These are phyloP conservation scores for Diaporthe citrichinensis DNA, from an alignment of 2,329 filamentous ascomycete genomes.

Conservation along the genomic window DNA sequence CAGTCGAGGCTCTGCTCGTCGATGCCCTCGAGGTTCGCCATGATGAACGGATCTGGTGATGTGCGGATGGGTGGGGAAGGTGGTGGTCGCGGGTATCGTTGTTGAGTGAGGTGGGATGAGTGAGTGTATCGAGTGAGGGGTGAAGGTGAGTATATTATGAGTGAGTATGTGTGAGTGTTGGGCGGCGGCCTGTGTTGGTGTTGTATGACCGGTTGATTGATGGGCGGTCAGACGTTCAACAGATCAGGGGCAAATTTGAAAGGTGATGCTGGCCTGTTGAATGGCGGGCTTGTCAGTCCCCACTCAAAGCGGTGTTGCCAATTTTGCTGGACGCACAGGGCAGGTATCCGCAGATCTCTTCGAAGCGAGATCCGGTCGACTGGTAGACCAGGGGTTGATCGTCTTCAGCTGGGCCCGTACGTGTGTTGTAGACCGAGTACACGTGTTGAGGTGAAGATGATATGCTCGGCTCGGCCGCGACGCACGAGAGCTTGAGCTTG, in stretches of 20 bases:
- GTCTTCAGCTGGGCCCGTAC: conserved; percentile 18
- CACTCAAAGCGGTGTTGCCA: conserved; percentile 30
- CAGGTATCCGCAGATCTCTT: conserved; percentile 23
- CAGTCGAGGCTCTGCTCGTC: conserved; percentile 36
- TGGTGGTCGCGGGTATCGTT: not conserved
- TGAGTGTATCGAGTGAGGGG: conserved; percentile 14
- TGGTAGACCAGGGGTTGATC: conserved; percentile 27
- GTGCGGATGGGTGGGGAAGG: not conserved
- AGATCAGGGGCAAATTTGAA: conserved; percentile 31
- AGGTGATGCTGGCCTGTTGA: conserved; percentile 25
- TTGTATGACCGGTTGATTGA: conserved; percentile 17
- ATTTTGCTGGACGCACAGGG: conserved; percentile 19
- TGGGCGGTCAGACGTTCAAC: conserved; percentile 30
- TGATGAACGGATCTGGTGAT: conserved; percentile 19
- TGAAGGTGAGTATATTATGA: not conserved
- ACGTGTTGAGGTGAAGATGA: not conserved
- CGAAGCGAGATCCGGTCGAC: conserved; percentile 18
- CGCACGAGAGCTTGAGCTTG: not conserved
- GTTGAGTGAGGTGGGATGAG: conserved; percentile 1
- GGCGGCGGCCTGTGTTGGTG: not conserved
- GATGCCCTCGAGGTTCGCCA: conserved; percentile 34
- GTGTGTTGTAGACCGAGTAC: not conserved
- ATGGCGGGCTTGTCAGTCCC: conserved; percentile 16
- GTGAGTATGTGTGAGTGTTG: not conserved
- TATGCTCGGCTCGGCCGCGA: conserved; percentile 6